Percentiles rank a stretch among this genome's conserved stretches.
phyloP scores from a whole-genome alignment of 805 yeast species.

The Candida cerambycidarum region DNA sequence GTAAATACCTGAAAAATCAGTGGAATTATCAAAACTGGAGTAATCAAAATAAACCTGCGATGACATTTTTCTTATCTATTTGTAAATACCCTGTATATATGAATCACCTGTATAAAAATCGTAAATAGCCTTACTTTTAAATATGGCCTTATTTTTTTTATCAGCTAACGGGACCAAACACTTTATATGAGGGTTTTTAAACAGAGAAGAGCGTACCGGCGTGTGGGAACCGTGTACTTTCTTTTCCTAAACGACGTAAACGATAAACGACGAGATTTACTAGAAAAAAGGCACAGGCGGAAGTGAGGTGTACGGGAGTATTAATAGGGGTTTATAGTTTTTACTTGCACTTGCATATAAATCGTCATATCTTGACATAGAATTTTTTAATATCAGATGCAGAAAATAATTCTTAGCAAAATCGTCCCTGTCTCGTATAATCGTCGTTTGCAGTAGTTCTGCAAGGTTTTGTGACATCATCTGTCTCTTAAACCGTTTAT shows the following conservation, averaged over 20 bases:
- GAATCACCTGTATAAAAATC: not conserved
- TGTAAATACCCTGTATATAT: not conserved
- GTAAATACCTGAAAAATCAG: constrained; percentile 30
- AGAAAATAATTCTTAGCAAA: too few species aligned
- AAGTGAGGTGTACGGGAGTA: not conserved
- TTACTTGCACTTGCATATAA: too few species aligned
- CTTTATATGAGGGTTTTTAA: constrained; percentile 2
- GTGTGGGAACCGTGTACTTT: constrained; percentile 5
- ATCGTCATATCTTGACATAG: too few species aligned
- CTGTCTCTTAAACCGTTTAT: too few species aligned
- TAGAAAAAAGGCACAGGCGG: not conserved
- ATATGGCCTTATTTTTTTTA: constrained; percentile 3
- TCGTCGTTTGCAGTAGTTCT: too few species aligned
- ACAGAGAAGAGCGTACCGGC: not conserved
- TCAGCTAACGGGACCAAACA: constrained; percentile 1
- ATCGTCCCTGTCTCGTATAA: too few species aligned
- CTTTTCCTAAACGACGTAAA: constrained; percentile 7
- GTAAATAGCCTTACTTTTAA: constrained; percentile 1
- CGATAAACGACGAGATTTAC: constrained; percentile 4
- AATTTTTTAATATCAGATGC: too few species aligned
- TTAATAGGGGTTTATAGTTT: too few species aligned
- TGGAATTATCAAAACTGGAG: constrained; percentile 29
- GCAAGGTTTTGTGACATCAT: too few species aligned
- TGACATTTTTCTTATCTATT: constrained; percentile 1
- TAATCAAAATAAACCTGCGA: constrained; percentile 34